Evolutionary conservation across 306 rosid genomes (phyloP), one percentile per base, ranked within the genome.

Genomic region (Senna siamea): DNA sequence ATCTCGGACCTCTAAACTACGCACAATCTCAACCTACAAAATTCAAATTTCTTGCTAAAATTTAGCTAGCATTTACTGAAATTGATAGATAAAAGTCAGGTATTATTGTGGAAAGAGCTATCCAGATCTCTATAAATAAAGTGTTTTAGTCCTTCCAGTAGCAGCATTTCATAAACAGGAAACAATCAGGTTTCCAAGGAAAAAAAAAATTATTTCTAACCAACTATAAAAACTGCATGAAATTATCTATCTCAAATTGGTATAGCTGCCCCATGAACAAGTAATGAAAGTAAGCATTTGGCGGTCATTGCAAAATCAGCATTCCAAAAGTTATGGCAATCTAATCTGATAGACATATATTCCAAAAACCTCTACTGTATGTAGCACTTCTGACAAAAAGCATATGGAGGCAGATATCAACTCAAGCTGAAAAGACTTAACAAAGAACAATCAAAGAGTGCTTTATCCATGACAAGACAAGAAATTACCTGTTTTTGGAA

Each of bases 1-100:
- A 69, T 94, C 99, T 78, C 82, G 87, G 71, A 72, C 88, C 77
- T 80, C 94, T 64, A 92, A 79, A 72, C 74, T 77, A 12, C 86
- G 93, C 76, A 88, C 87, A 84, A 91, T 79, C 76, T 90, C 96
- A 57, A 90, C 89, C 98, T 93, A 73, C 79, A 73, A 79, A 64
- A 76, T 62, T 46, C 61, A 74, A 35, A 51, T 74, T 54, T 17
- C 18, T 55, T 50, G 28, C 19, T 40, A n/a, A 17, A 10, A 75
- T 41, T 66, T 75, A 63, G 53, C 28, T 37, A 40, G 37, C 23
- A 17, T 48, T 13, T 50, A 4, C 14, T 6, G 30, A 41, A 50
- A 15, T 28, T 7, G 1, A 46, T 2, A 44, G 40, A 9, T 14
- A 40, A 14, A 44, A 43, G 22, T 22, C 35, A 1, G 41, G 53